Evolutionary conservation across 1,284 basidiomycete species (phyloP).

Genomic region (Xerocomus minutiporus): DNA sequence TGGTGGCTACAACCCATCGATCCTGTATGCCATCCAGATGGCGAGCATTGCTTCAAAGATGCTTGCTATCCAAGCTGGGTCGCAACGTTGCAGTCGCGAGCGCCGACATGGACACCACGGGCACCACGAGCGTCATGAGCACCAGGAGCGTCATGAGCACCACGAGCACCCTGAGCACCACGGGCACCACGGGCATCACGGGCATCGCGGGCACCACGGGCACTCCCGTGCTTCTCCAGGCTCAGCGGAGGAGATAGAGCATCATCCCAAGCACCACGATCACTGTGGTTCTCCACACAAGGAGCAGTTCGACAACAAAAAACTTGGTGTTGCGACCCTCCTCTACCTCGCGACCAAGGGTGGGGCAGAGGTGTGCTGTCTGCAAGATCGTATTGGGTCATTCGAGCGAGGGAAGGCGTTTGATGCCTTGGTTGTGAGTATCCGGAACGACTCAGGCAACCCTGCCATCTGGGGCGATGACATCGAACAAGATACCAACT

Average conservation of each 20-base stretch:
- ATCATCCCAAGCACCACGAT: neutral
- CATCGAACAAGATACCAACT: slow-evolving; percentile 11
- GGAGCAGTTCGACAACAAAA: slow-evolving; percentile 52
- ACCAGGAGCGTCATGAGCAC: too few species aligned
- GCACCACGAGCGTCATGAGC: too few species aligned
- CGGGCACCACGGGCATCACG: too few species aligned
- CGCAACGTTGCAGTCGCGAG: slow-evolving; percentile 4
- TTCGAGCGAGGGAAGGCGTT: slow-evolving; percentile 83
- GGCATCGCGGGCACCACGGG: neutral
- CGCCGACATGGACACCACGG: slow-evolving; percentile 8
- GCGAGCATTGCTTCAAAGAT: slow-evolving; percentile 84
- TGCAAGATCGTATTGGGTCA: slow-evolving; percentile 72
- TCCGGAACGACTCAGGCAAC: slow-evolving; percentile 49
- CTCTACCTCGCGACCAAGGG: slow-evolving; percentile 91
- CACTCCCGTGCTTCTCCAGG: neutral
- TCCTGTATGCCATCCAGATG: slow-evolving; percentile 78
- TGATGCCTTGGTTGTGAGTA: slow-evolving; percentile 77
- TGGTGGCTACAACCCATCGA: slow-evolving; percentile 83
- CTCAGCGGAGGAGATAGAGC: slow-evolving; percentile 4
- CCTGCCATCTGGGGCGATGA: slow-evolving; percentile 57
- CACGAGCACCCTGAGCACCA: too few species aligned
- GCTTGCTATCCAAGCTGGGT: slow-evolving; percentile 41
- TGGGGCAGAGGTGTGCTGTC: slow-evolving; percentile 79
- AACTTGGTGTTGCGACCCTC: slow-evolving; percentile 72
- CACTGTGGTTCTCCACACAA: slow-evolving; percentile 2